Evolutionary conservation across 129 eudicot species (phyloP).

Genomic region (Dittrichia graveolens): DNA sequence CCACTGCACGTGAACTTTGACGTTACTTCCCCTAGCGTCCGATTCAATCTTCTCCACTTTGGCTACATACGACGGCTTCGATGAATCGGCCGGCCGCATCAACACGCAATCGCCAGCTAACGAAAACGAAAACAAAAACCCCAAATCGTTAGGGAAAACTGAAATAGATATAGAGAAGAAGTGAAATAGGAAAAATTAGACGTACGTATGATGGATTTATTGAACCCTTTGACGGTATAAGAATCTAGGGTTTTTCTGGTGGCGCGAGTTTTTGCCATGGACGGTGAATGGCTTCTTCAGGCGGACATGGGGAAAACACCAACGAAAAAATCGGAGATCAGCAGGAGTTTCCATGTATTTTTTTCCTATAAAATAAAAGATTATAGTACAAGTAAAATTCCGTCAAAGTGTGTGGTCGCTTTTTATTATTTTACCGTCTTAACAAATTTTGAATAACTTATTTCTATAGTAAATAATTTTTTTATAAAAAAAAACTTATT

Average conservation of each 20-base stretch:
- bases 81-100: slow-evolving; percentile 78
- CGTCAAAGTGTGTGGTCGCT: slow-evolving; percentile 17
- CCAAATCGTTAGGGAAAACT: background rate
- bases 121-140: background rate
- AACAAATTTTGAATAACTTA: background rate
- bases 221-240: slow-evolving; percentile 58
- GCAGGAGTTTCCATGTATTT: slow-evolving; percentile 1
- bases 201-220: slow-evolving; percentile 65
- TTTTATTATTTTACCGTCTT: background rate
- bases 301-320: background rate
- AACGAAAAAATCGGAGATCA: slow-evolving; percentile 1
- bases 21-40: slow-evolving; percentile 60
- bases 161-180: background rate
- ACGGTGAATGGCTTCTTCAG: slow-evolving; percentile 14
- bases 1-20: slow-evolving; percentile 86
- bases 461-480: no score
- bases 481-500: no score
- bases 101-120: slow-evolving; percentile 88
- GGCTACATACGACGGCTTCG: slow-evolving; percentile 86
- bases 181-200: background rate
- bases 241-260: slow-evolving; percentile 71
- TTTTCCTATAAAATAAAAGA: background rate
- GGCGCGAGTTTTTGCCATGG: slow-evolving; percentile 77
- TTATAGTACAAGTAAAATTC: background rate
- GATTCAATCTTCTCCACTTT: slow-evolving; percentile 71